A percentile compares a stretch with the other conserved stretches of the same genome.
Evolutionary conservation across 768 basidiomycete species (phyloP).

Genomic region (Pulveroboletus sp.): DNA sequence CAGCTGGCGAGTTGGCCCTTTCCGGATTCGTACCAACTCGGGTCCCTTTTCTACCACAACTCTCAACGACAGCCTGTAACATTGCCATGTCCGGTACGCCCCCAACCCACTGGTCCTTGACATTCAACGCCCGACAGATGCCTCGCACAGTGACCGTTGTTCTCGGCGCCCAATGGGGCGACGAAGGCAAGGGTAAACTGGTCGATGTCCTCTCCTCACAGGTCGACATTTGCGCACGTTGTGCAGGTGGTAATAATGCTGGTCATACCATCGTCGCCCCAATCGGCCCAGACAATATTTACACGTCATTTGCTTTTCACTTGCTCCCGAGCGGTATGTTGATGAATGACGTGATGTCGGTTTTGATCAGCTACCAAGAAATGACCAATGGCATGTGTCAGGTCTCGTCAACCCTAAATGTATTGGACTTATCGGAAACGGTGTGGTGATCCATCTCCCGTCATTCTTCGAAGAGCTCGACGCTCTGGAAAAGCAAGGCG

Average conservation of each 20-base stretch:
- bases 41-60: conserved; percentile 12
- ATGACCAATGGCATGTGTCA: neutral
- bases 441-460: conserved; percentile 95
- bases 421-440: conserved; percentile 83
- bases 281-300: conserved; percentile 36
- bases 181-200: conserved; percentile 93
- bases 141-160: conserved; percentile 32
- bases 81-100: conserved; percentile 23
- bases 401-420: conserved; percentile 46
- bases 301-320: conserved; percentile 91
- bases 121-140: conserved; percentile 9
- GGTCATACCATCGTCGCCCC: conserved; percentile 96
- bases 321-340: conserved; percentile 80
- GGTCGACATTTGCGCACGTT: conserved; percentile 88
- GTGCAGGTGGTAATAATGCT: conserved; percentile 98
- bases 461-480: conserved; percentile 94
- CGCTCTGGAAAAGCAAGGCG: conserved; percentile 77
- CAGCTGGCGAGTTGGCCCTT: conserved; percentile 5
- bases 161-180: conserved; percentile 29
- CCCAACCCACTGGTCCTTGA: neutral
- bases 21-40: conserved; percentile 10
- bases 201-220: conserved; percentile 93
- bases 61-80: conserved; percentile 7
- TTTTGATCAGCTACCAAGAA: neutral
- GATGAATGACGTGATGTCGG: no score